Base-by-base conservation (phyloP, 2,329 filamentous ascomycete genomes). In the Beauveria bassiana region DNA sequence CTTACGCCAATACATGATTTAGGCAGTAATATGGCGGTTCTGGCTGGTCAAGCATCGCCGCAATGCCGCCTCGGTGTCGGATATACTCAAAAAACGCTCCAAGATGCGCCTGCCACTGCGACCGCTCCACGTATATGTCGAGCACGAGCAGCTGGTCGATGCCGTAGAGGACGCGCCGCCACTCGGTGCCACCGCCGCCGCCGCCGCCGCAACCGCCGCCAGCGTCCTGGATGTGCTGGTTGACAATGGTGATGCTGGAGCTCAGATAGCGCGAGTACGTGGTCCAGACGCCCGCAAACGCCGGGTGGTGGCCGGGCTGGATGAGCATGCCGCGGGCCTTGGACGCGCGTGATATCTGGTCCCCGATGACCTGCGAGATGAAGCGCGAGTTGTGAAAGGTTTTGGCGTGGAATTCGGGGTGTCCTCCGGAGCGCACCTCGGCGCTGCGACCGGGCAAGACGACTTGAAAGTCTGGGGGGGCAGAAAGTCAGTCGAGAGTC, bases 131-230 rank as follows among this genome's bases (percentile, higher is more conserved):
- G 20, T 57, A 57, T 20, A 57, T 31, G 14, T 57, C 54, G 8
- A 57, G 54, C 5, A 57, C 43, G 8, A 57, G 54, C 20, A 57
- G 43, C 28, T 57, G 54, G 20, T 57, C 54, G 28, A 57, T 57
- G 12, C 54, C 54, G 14, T 22, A 47, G 10, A 57, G 18, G 5
- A 46, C 43, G 9, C 20, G n/a, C 20, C 31, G 18, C 34, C 34
- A 38, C 34, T 14, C 34, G 6, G 43, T 10, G 3, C 12, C 9
- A n/a, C 10, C 26, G 5, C 12, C 18, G 10, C n/a, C 18, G 26
- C 26, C 7, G 26, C 26, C 26, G 26, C 20, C 20, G 18, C 8
- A 8, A 8, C 26, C 26, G 7, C 26, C 28, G 28, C 28, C 9
- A 12, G 43, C 6, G 20, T 57, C 54, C 6, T 24, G 28, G n/a